Percentiles rank a stretch among this genome's conserved stretches.
Conservation (phyloP, 2,329 filamentous ascomycete species). For the Cryphonectria radicalis region DNA sequence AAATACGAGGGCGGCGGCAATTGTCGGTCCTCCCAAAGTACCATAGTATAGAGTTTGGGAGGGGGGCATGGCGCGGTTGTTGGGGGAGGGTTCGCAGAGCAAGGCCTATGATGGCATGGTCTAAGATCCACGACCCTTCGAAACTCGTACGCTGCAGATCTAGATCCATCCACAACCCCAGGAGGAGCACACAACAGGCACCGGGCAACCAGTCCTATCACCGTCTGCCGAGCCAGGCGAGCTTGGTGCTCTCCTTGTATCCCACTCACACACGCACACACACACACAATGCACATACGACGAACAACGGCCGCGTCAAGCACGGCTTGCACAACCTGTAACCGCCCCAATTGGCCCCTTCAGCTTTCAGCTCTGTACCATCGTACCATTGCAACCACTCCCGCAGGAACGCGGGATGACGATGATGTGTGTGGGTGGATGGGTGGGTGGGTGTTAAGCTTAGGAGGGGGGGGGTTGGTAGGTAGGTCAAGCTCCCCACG, state of each 20-base stretch:
- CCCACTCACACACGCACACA: neutral
- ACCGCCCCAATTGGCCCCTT: slow-evolving; percentile 14
- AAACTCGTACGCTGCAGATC: slow-evolving; percentile 24
- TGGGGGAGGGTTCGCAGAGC: slow-evolving; percentile 4
- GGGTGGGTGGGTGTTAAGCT: neutral
- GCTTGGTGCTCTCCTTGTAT: slow-evolving; percentile 19
- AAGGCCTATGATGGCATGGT: slow-evolving; percentile 23
- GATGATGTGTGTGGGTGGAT: slow-evolving; percentile 9
- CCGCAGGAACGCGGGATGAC: slow-evolving; percentile 13
- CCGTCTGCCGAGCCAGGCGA: slow-evolving; percentile 20
- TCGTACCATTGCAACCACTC: neutral
- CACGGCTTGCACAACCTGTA: slow-evolving; percentile 25
- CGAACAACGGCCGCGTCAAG: slow-evolving; percentile 23
- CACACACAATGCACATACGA: neutral
- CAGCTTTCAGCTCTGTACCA: slow-evolving; percentile 19
- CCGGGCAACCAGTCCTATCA: slow-evolving; percentile 17
- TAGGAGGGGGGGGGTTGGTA: slow-evolving; percentile 8
- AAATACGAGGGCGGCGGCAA: neutral
- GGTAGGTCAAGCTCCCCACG: slow-evolving; percentile 3
- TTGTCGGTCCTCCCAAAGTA: neutral
- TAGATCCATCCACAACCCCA: slow-evolving; percentile 9
- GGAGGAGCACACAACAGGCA: slow-evolving; percentile 18
- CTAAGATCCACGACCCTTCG: slow-evolving; percentile 15
- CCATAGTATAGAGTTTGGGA: neutral
- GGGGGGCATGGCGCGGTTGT: neutral